Percentiles rank a stretch among this genome's conserved stretches.
phyloP scores from a whole-genome alignment of 129 eudicot species.

The Escallonia herrerae region DNA sequence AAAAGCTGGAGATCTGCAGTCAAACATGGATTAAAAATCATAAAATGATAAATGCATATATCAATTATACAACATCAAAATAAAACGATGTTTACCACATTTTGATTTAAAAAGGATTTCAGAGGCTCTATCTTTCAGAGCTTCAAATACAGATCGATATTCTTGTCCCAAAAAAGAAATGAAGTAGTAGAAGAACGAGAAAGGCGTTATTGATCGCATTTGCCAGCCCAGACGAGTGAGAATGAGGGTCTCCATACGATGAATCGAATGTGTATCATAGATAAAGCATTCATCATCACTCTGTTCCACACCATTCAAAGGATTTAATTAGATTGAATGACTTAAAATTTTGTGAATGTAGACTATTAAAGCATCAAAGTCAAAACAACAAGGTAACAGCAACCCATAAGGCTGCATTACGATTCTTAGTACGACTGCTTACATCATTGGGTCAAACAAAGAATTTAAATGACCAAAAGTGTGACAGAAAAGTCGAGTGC shows the following conservation, averaged over 20 bases:
- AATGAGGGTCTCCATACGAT: slow-evolving; percentile 35
- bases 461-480: too few species aligned
- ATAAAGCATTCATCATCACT: slow-evolving; percentile 10
- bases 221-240: slow-evolving; percentile 38
- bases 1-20: slow-evolving; percentile 27
- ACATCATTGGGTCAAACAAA: too few species aligned
- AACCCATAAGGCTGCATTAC: too few species aligned
- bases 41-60: too few species aligned
- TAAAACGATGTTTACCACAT: slow-evolving; percentile 16
- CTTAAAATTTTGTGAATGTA: too few species aligned
- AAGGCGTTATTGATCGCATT: slow-evolving; percentile 43
- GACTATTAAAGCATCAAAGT: too few species aligned
- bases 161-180: slow-evolving; percentile 19
- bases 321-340: too few species aligned
- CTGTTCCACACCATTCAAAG: slow-evolving; percentile 2
- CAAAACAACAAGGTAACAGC: too few species aligned
- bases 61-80: not conserved
- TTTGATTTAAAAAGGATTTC: slow-evolving; percentile 25
- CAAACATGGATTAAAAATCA: not conserved
- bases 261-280: slow-evolving; percentile 23
- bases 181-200: slow-evolving; percentile 37
- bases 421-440: too few species aligned
- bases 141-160: slow-evolving; percentile 10
- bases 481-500: too few species aligned
- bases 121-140: slow-evolving; percentile 31